Conservation (phyloP, 371 early-diverging fungal species). For the Gilbertella persicaria region DNA sequence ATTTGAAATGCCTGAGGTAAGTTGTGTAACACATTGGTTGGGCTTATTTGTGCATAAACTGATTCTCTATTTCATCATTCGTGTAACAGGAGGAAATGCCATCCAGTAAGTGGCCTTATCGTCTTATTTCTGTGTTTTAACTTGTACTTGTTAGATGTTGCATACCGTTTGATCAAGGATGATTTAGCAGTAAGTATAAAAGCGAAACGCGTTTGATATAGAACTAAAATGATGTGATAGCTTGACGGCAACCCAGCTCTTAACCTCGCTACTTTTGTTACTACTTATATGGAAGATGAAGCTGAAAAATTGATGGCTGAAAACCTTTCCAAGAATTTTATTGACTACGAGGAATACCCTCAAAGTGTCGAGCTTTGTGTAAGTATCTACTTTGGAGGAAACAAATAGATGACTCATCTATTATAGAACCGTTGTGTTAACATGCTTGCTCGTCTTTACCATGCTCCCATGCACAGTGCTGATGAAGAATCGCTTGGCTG, state of each 20-base stretch:
- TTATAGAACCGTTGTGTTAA: slow-evolving; percentile 71
- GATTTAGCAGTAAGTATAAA: slow-evolving; percentile 48
- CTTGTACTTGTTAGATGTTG: slow-evolving; percentile 32
- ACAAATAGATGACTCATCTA: background rate
- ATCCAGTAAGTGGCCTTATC: slow-evolving; percentile 27
- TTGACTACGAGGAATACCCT: slow-evolving; percentile 74
- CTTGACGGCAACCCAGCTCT: slow-evolving; percentile 71
- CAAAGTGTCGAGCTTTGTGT: slow-evolving; percentile 47
- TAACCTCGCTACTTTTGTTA: slow-evolving; percentile 76
- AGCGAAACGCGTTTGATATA: too few species aligned
- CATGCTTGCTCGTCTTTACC: slow-evolving; percentile 68
- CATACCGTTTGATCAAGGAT: slow-evolving; percentile 48
- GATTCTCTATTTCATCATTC: slow-evolving; percentile 1
- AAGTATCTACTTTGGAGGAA: slow-evolving; percentile 11
- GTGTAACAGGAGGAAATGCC: slow-evolving; percentile 44
- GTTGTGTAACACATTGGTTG: background rate
- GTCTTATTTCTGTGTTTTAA: background rate
- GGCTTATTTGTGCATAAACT: background rate
- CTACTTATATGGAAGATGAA: slow-evolving; percentile 59
- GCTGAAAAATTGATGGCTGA: slow-evolving; percentile 73
- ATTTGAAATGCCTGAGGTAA: slow-evolving; percentile 47
- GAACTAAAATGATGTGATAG: slow-evolving; percentile 22
- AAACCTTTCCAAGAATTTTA: slow-evolving; percentile 70
- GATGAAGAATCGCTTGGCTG: slow-evolving; percentile 55
- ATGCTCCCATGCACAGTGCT: slow-evolving; percentile 49